Conservation (phyloP, 768 basidiomycete genomes). For the Tylopilus felleus region DNA sequence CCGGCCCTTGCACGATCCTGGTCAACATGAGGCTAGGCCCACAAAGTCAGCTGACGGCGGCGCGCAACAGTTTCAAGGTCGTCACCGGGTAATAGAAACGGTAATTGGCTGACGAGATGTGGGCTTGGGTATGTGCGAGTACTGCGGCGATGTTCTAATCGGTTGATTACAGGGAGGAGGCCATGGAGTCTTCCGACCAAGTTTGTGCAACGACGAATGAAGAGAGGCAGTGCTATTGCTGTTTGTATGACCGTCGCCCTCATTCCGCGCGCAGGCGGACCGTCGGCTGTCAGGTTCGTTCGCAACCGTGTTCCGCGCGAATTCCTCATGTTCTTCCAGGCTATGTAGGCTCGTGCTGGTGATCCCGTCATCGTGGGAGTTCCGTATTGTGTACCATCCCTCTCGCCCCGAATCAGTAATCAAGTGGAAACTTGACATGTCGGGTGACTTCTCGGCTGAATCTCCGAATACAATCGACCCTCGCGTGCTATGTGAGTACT, state of each 20-base stretch:
- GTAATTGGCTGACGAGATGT: background rate
- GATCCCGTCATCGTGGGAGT: slow-evolving; percentile 20
- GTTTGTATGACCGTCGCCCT: background rate
- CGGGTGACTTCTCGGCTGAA: slow-evolving; percentile 18
- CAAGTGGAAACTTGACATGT: slow-evolving; percentile 9
- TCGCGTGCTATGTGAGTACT: slow-evolving; percentile 15
- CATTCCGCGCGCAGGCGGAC: slow-evolving; percentile 2
- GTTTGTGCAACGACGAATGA: background rate
- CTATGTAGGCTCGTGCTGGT: background rate
- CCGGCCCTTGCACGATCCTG: background rate
- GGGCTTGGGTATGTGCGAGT: background rate
- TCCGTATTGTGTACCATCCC: background rate
- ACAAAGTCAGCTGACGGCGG: background rate
- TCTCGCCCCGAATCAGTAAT: slow-evolving; percentile 20
- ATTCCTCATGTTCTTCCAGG: slow-evolving; percentile 20
- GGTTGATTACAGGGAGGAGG: background rate
- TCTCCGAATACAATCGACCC: slow-evolving; percentile 19
- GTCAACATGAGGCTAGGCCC: background rate
- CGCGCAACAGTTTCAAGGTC: background rate
- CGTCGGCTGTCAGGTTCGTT: slow-evolving; percentile 13
- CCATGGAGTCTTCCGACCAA: background rate
- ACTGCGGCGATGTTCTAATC: slow-evolving; percentile 9
- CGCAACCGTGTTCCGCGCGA: slow-evolving; percentile 15
- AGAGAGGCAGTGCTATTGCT: slow-evolving; percentile 9
- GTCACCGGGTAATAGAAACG: background rate